Evolutionary conservation across 208 protist species (phyloP).

Genomic region (Acanthamoeba triangularis): DNA sequence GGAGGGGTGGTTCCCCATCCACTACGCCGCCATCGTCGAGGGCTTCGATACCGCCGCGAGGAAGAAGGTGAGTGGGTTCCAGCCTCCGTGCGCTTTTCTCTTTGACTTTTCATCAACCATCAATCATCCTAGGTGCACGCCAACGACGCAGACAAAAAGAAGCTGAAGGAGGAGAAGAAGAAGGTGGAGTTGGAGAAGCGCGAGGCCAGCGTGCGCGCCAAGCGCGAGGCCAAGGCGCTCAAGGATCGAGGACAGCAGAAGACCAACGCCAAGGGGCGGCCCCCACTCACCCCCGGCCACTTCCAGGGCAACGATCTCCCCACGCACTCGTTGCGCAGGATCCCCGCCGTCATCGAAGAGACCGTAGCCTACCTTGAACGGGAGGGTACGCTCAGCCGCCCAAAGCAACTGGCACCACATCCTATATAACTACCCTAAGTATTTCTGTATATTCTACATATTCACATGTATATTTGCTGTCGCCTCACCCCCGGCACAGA

Average conservation of each 20-base stretch:
- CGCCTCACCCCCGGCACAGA: neutral
- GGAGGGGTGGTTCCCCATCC: slow-evolving; percentile 65
- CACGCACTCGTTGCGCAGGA: slow-evolving; percentile 24
- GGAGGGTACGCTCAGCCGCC: neutral
- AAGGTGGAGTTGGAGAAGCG: neutral
- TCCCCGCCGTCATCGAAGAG: slow-evolving; percentile 31
- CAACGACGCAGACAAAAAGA: neutral
- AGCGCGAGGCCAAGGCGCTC: neutral
- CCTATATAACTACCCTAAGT: neutral
- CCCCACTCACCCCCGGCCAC: neutral
- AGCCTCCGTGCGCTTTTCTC: too few species aligned
- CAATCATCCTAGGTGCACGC: neutral
- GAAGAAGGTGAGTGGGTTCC: neutral
- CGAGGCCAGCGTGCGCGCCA: neutral
- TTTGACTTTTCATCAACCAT: too few species aligned
- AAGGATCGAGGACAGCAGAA: neutral
- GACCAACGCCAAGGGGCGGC: neutral
- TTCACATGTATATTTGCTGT: neutral
- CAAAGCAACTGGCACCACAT: neutral
- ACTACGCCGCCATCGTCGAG: slow-evolving; percentile 15
- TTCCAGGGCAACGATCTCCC: neutral
- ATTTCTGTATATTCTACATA: neutral
- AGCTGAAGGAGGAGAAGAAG: slow-evolving; percentile 44
- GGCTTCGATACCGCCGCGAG: neutral
- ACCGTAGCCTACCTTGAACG: slow-evolving; percentile 38